Percentiles rank a stretch among this genome's conserved stretches.
Evolutionary conservation across 495 filamentous ascomycete species (phyloP).

Genomic region (Penicillium flavigenum): DNA sequence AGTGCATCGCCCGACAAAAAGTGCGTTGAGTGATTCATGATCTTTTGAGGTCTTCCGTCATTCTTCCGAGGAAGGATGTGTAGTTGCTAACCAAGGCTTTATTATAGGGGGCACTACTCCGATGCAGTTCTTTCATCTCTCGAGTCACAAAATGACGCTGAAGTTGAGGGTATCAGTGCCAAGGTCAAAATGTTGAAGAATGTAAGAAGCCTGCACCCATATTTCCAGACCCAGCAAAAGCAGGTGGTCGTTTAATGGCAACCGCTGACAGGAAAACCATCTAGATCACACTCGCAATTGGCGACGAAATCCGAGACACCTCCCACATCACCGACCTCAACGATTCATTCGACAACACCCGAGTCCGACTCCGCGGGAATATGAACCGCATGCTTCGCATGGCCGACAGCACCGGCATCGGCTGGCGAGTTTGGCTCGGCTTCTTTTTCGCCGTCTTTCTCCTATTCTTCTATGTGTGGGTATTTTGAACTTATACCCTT

Average conservation of each 20-base stretch:
- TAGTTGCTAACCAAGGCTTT: constrained; percentile 10
- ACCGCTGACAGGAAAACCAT: constrained; percentile 10
- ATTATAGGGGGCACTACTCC: constrained; percentile 79
- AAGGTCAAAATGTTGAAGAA: constrained; percentile 93
- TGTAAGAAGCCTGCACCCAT: constrained; percentile 52
- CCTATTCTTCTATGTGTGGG: constrained; percentile 89
- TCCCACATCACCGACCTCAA: constrained; percentile 79
- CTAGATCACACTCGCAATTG: constrained; percentile 88
- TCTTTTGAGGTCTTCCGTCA: neutral
- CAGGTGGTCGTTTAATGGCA: neutral
- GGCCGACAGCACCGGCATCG: constrained; percentile 88
- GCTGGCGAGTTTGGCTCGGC: constrained; percentile 88
- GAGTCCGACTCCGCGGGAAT: constrained; percentile 75
- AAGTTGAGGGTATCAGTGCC: constrained; percentile 83
- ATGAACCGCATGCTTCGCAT: constrained; percentile 97
- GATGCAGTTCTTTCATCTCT: constrained; percentile 90
- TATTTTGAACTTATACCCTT: constrained; percentile 46
- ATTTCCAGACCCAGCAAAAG: neutral
- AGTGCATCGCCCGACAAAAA: constrained; percentile 82
- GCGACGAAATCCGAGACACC: constrained; percentile 87
- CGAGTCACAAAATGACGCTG: constrained; percentile 90
- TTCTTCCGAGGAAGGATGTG: neutral
- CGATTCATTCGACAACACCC: constrained; percentile 82
- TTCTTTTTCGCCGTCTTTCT: constrained; percentile 81
- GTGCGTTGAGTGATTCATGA: constrained; percentile 41